Evolutionary conservation across 257 asterid genomes (phyloP).

Genomic region (Solanum habrochaites): DNA sequence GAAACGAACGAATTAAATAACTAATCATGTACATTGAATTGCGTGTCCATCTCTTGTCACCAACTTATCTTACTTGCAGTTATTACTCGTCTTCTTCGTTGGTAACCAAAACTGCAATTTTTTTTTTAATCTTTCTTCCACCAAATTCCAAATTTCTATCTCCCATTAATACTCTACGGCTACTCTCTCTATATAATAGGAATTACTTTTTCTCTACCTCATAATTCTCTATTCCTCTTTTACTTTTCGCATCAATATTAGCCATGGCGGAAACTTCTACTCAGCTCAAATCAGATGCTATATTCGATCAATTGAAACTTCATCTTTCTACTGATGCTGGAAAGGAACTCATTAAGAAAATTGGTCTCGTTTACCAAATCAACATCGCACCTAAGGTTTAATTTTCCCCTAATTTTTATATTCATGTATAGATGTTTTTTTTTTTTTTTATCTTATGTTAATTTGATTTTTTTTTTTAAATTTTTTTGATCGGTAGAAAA

Average conservation of each 20-base stretch:
- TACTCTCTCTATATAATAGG: not conserved
- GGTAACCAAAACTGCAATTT: not conserved
- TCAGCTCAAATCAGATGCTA: conserved; percentile 65
- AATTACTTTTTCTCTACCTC: not conserved
- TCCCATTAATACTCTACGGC: not conserved
- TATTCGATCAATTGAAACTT: conserved; percentile 82
- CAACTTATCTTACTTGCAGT: not conserved
- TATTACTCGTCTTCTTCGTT: not conserved
- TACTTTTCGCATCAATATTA: not conserved
- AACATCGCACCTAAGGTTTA: conserved; percentile 91
- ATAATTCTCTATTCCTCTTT: not conserved
- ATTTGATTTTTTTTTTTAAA: not conserved
- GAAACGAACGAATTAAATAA: too few relatives aligned
- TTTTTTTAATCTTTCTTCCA: not conserved
- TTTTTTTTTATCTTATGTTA: not conserved
- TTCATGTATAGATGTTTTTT: not conserved
- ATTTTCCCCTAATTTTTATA: not conserved
- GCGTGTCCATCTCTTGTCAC: not conserved
- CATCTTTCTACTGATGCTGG: conserved; percentile 79
- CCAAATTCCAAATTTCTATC: not conserved
- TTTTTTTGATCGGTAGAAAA: conserved; percentile 30
- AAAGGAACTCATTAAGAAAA: conserved; percentile 48
- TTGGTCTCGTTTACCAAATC: conserved; percentile 85
- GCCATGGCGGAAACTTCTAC: conserved; percentile 1
- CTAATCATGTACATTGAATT: not conserved